These are phyloP conservation scores for Monilinia polystroma DNA, from an alignment of 2,329 filamentous ascomycete genomes.

Conservation along the genomic window DNA sequence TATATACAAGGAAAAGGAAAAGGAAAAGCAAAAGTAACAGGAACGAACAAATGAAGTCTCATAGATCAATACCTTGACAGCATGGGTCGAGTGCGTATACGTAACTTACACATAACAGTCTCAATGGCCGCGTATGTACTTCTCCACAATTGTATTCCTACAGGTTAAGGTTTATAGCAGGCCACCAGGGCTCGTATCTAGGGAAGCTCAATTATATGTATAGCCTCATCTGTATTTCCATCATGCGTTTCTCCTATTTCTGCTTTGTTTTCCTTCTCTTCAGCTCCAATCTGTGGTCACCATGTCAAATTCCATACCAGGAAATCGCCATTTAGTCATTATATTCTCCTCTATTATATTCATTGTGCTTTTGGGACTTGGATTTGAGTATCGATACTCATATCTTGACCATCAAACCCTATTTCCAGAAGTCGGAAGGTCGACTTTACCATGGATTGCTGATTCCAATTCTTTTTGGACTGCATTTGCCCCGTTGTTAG, in stretches of 20 bases:
- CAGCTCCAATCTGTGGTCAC: neutral
- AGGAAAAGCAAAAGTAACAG: no score
- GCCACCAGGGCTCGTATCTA: neutral
- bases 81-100: neutral
- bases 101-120: neutral
- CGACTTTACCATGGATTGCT: constrained; percentile 4
- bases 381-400: constrained; percentile 7
- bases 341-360: constrained; percentile 3
- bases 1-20: neutral
- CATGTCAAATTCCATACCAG: neutral
- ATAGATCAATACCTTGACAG: neutral
- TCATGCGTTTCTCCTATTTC: neutral
- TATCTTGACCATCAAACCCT: constrained; percentile 8
- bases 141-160: neutral
- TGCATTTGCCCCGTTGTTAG: constrained; percentile 28
- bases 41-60: neutral
- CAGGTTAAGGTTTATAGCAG: neutral
- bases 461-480: constrained; percentile 27
- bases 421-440: neutral
- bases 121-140: constrained; percentile 9
- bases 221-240: neutral
- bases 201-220: neutral
- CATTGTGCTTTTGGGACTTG: constrained; percentile 6
- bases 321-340: neutral
- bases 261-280: neutral